A percentile compares a stretch with the other conserved stretches of the same genome.
These are phyloP conservation scores for Xylariaceae sp. DNA, from an alignment of 2,329 filamentous ascomycete genomes.

Conservation along the genomic window DNA sequence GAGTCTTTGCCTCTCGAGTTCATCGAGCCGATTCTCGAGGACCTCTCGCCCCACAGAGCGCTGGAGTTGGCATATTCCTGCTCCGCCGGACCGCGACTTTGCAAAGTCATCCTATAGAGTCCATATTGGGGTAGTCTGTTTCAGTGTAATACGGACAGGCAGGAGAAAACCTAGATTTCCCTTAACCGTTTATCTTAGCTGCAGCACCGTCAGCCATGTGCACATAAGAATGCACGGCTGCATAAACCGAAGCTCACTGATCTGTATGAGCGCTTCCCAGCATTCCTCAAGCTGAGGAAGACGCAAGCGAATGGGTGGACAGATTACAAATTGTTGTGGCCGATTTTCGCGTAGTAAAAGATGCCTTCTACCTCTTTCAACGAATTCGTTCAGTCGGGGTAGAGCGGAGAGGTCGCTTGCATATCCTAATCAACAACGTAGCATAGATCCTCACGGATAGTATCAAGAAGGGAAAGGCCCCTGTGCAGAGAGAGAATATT, in stretches of 20 bases:
- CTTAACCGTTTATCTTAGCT: conserved; percentile 3
- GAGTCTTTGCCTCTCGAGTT: conserved; percentile 16
- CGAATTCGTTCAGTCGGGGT: conserved; percentile 7
- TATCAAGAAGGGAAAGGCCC: conserved; percentile 9
- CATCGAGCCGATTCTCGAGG: conserved; percentile 11
- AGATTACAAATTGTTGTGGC: conserved; percentile 12
- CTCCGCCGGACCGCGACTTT: conserved; percentile 1
- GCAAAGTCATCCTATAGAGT: neutral
- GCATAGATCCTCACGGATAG: conserved; percentile 20
- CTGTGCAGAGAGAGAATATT: conserved; percentile 5
- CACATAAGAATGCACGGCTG: neutral
- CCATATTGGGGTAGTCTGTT: conserved; percentile 7
- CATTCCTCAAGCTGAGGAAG: conserved; percentile 16
- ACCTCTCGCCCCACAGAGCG: neutral
- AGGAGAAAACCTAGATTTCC: neutral
- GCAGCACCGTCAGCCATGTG: neutral
- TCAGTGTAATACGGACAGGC: neutral
- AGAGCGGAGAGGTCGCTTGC: conserved; percentile 13
- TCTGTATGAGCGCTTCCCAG: conserved; percentile 19
- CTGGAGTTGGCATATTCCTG: neutral
- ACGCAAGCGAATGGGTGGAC: conserved; percentile 9
- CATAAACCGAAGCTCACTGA: neutral
- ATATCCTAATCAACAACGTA: conserved; percentile 23
- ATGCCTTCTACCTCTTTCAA: conserved; percentile 16
- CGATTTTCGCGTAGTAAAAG: conserved; percentile 15